Base-by-base conservation (phyloP, 495 filamentous ascomycete species). In the Rusavskia elegans region DNA sequence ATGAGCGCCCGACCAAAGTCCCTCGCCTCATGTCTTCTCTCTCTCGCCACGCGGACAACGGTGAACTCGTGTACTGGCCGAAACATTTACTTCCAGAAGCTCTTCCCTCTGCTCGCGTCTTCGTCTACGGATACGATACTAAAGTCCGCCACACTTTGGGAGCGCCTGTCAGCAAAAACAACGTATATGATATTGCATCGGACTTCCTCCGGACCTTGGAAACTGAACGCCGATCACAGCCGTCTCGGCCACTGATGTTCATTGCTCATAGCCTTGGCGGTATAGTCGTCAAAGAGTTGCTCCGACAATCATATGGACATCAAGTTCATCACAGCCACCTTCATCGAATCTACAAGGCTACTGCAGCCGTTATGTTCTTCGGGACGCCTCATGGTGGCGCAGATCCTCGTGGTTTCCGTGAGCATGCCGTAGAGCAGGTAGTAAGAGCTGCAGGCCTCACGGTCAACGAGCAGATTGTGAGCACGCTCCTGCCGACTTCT, bases 221-320 rank as follows among this genome's bases (percentile, higher is more conserved):
- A 37, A 54, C 54, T 5, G 20, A 42, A n/a, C 64, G 69, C 17
- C 53, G 56, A 6, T 51, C 50, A 40, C 39, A 61, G 3, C 45
- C 64, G 11, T 56, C 48, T 14, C 60, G 67, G 21, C 71, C 68
- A 9, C 27, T 69, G 0, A 35, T 74, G 0, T 73, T 76, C 54
- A 50, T 74, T 4, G 70, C 57, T 2, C 71, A 76, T 56, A 74
- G 69, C 49, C 63, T 76, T 1, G 71, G 72, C 21, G 73, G 71
- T 0, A 61, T 73, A 13, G 53, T 74, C 20, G 67, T 70, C 21
- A 71, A 75, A 41, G 64, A 72, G 29, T 55, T 61, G 53, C 53
- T 74, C 4, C 57, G 64, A 29, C 53, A 54, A 16, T 59, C 67
- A 9, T 51, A 53, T 8, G 13, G n/a, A 25, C 61, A 45, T 21